Base-by-base conservation (phyloP, 441 rosid genomes). In the Flueggea neowawraea region DNA sequence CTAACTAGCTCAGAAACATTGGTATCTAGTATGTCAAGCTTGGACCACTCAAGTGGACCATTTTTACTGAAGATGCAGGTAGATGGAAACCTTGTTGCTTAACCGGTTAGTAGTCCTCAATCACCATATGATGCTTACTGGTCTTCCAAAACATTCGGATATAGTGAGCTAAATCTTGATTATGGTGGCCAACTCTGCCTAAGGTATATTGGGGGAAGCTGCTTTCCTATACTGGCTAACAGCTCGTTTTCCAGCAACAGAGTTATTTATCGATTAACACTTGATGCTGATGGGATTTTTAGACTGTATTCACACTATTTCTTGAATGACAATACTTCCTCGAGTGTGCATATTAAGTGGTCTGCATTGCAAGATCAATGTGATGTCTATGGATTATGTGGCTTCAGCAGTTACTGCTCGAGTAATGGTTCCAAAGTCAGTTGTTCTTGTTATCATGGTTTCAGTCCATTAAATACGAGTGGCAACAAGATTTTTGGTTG, bases 331-430 rank as follows among this genome's bases (percentile, higher is more conserved):
- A 50, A 0, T 4, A 61, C 54, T 41, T 11, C 11, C 28, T 15
- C 1, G 3, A 61, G 32, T 6, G 54, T 49, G 68, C 68, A 63
- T 2, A 33, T 65, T 41, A 4, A 1, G 3, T 60, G 73, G 76
- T 0, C 2, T 15, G 58, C 57, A 2, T 12, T 69, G 2, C 28
- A 22, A 22, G 28, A 22, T 22, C 28, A 22, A 22, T 22, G 28
- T 22, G 0, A 9, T 0, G 53, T 51, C 12, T 48, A 1, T 13
- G 69, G 77, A 22, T 12, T 73, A 31, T 78, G 77, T 16, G 77
- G 80, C 0, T 4, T 63, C 36, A 78, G 75, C 39, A 66, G 73
- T n/a, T 73, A 4, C 54, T 81, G 82, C 31, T 4, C 48, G 2
- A 61, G 41, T 11, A 59, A 60, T 8, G 5, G 3, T 0, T 22